These are phyloP conservation scores for Infundibulicybe gibba DNA, from an alignment of 768 basidiomycete genomes.

Conservation along the genomic window DNA sequence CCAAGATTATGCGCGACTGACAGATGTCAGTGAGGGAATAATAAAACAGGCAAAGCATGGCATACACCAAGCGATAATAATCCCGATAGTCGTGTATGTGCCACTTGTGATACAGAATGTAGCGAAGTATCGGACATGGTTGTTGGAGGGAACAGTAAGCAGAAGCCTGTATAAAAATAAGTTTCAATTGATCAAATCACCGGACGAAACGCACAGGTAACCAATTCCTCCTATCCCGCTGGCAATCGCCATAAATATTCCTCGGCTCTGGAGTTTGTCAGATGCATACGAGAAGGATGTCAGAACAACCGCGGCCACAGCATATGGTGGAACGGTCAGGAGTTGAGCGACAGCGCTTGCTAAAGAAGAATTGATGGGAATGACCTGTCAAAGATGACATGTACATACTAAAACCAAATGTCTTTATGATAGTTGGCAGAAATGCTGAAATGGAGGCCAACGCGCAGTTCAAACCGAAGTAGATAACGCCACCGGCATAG, in stretches of 20 bases:
- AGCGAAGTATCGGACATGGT: slow-evolving; percentile 71
- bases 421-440: slow-evolving; percentile 76
- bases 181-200: neutral
- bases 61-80: slow-evolving; percentile 78
- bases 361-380: slow-evolving; percentile 18
- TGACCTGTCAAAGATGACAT: neutral
- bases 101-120: slow-evolving; percentile 75
- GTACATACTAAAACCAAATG: slow-evolving; percentile 65
- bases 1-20: slow-evolving; percentile 72
- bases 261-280: slow-evolving; percentile 62
- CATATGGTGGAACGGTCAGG: slow-evolving; percentile 81
- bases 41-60: slow-evolving; percentile 6
- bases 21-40: slow-evolving; percentile 1
- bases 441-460: slow-evolving; percentile 81
- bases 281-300: slow-evolving; percentile 56
- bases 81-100: slow-evolving; percentile 73
- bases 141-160: slow-evolving; percentile 47
- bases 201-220: slow-evolving; percentile 47
- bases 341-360: slow-evolving; percentile 67
- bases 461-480: slow-evolving; percentile 75
- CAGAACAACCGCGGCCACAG: slow-evolving; percentile 63
- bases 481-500: slow-evolving; percentile 67
- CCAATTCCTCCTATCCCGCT: slow-evolving; percentile 50
- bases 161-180: slow-evolving; percentile 40
- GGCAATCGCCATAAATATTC: slow-evolving; percentile 41